Evolutionary conservation across 306 rosid genomes (phyloP).

Genomic region (Ceratonia siliqua): DNA sequence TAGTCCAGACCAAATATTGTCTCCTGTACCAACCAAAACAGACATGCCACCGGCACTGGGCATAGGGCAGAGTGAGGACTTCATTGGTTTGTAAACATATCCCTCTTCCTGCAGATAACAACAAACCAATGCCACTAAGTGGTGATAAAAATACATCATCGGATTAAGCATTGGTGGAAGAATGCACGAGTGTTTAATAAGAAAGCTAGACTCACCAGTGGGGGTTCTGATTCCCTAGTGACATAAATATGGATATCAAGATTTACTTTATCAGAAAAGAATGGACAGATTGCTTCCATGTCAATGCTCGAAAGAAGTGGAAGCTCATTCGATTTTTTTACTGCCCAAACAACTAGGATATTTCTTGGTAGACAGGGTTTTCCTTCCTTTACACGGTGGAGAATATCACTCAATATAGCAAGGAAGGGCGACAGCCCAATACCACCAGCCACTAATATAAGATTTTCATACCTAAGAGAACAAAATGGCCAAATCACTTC

Average conservation of each 20-base stretch:
- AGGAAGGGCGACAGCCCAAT: constrained; percentile 94
- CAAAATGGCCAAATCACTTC: constrained; percentile 21
- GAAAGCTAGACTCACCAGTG: constrained; percentile 59
- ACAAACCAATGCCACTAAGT: constrained; percentile 26
- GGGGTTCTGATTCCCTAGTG: constrained; percentile 81
- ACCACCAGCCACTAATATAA: constrained; percentile 91
- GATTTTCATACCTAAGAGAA: constrained; percentile 78
- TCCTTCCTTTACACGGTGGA: constrained; percentile 73
- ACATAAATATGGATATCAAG: constrained; percentile 62
- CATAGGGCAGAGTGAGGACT: constrained; percentile 48
- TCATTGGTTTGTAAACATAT: constrained; percentile 35
- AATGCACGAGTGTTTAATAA: background rate
- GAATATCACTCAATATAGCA: constrained; percentile 85
- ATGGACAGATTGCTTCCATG: constrained; percentile 70
- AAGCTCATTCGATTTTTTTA: constrained; percentile 75
- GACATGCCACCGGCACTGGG: constrained; percentile 60
- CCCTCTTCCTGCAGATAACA: constrained; percentile 75
- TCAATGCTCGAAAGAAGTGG: constrained; percentile 74
- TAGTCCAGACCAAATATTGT: constrained; percentile 78
- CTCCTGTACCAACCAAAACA: constrained; percentile 79
- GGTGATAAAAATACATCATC: background rate
- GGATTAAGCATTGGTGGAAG: background rate
- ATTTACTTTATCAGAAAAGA: constrained; percentile 56
- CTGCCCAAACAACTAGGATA: constrained; percentile 80
- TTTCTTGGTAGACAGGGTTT: constrained; percentile 70